Base-by-base conservation (phyloP, 225 moss, liverwort and hornwort genomes). In the Bryoerythrophyllum caledonicum region DNA sequence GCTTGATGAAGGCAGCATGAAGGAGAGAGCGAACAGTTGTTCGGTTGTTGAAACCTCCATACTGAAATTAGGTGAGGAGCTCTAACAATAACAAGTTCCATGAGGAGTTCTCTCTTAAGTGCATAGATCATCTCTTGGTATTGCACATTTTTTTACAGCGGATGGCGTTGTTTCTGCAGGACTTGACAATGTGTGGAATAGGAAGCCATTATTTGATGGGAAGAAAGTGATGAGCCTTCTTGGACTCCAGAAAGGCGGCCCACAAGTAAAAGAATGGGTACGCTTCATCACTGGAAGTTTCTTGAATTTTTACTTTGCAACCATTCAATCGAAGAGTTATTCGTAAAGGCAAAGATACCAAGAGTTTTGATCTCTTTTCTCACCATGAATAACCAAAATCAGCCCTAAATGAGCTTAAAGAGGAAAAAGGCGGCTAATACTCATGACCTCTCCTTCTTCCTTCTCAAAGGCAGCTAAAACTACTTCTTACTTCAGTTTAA, bases 211-310 rank as follows among this genome's bases (percentile, higher is more conserved):
- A 32, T 76, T 96, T 34, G 82, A 86, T 65, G 92, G 94, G 13
- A 85, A 82, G 21, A 81, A 81, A 74, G 86, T 92, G 44, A 94
- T 91, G 88, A 78, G 70, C 30, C 82, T 89, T 49, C 76, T 85
- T 54, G 83, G 82, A 35, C 80, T 96, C 10, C 81, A 91, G 30
- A 80, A 83, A 68, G 87, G 81, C 59, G 91, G 90, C 11, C 86
- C 81, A 20, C 94, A 87, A 85, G 78, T 96, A 28, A 91, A 86
- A 82, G 89, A 92, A 86, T 96, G 91, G 94, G 94, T 96, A 71
- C 48, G 74, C 55, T 76, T 43, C 5, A 9, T 64, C 67, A 5
- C 26, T 67, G 21, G 10, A 67, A 23, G 23, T n/a, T 59, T 26
- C 15, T 16, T 24, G 10, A 37, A 10, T 57, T 43, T 52, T 49